Evolutionary conservation across 176 grass and related monocot species (phyloP), one percentile per base, ranked within the genome.

Genomic region (Tillandsia leiboldiana): DNA sequence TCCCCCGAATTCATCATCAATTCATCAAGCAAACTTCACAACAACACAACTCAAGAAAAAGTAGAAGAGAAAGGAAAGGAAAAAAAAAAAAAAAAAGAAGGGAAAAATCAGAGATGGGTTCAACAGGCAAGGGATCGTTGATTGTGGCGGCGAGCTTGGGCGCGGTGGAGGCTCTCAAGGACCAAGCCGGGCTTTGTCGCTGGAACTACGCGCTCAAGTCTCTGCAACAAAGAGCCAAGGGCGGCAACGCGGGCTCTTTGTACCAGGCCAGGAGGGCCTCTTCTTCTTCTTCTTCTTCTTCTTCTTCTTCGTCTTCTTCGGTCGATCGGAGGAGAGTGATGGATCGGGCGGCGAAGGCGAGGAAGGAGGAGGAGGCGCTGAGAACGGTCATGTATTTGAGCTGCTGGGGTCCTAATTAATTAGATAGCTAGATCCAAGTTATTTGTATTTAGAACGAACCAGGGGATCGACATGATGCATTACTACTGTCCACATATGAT

Each of bases 331-430:
- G 69, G 78, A 83, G 72, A 20, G 29, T 0, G 22, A 51, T 49
- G n/a, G 42, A 11, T 13, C 75, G 53, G 4, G 12, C 65, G 26
- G 84, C 72, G 11, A 58, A 47, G 59, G 73, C 73, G 12, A 67
- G 50, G 67, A 48, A 54, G 65, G 59, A 83, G 11, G 84, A 96
- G 81, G 87, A 87, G 77, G 63, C 81, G 67, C 76, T 96, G 58
- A 75, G 84, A 50, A 87, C 82, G 0, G 79, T 85, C 42, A 85
- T 87, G 78, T 83, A 85, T 82, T 48, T 84, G 53, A 80, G 76
- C 51, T 82, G 75, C 77, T 96, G 91, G 87, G 84, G 87, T 9
- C 87, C 87, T 49, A 95, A 89, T 66, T 68, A 72, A 65, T 6
- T n/a, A 56, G 52, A 0, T 12, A 13, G 10, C 15, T 56, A 56